Evolutionary conservation across 1,284 basidiomycete genomes (phyloP).

Genomic region (Ganoderma leucocontextum): DNA sequence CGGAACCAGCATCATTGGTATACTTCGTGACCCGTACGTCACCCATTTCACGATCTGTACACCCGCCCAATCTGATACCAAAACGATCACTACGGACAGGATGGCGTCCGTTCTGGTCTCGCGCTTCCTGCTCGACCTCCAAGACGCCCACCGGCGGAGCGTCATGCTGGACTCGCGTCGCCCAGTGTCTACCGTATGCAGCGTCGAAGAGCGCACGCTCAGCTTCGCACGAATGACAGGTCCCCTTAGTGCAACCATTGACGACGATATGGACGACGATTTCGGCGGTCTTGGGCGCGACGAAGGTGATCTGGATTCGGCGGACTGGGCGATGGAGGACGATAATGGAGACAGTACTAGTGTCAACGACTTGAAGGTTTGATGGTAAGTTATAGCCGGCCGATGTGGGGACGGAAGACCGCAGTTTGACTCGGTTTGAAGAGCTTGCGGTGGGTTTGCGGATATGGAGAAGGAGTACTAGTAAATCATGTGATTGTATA

Average conservation of each 20-base stretch:
- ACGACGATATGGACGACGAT: not conserved
- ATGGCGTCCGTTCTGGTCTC: not conserved
- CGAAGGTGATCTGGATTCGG: not conserved
- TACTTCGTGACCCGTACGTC: not conserved
- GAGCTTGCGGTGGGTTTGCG: not conserved
- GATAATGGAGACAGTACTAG: not conserved
- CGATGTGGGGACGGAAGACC: not conserved
- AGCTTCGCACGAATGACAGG: not conserved
- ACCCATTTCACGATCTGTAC: not conserved
- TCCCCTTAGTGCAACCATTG: not conserved
- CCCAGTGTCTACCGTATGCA: not conserved
- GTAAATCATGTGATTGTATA: not conserved
- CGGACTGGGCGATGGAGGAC: not conserved
- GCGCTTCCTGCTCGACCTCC: conserved; percentile 2
- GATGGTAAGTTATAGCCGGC: not conserved
- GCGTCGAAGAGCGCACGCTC: not conserved
- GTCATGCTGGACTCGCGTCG: not conserved
- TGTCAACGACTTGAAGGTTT: not conserved
- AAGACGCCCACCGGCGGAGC: not conserved
- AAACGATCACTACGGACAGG: not conserved
- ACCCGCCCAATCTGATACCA: not conserved
- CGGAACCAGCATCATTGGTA: not conserved
- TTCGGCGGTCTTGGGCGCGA: not conserved
- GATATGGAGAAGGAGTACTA: not conserved
- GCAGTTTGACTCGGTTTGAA: not conserved